Conservation (phyloP, 306 rosid genomes). For the Nissolia schottii region DNA sequence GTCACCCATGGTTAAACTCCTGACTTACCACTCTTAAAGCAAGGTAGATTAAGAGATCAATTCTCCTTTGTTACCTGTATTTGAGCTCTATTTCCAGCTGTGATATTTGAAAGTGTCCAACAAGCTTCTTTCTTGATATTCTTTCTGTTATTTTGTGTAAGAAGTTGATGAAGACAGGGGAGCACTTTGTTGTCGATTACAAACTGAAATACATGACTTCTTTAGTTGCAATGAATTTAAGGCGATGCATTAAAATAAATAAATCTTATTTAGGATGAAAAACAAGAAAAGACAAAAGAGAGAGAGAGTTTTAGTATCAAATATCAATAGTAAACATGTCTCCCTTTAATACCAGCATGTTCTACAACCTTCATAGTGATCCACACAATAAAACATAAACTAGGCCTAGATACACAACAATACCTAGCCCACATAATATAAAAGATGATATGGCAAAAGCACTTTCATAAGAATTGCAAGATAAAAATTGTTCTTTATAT, state of each 20-base stretch:
- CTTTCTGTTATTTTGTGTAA: conserved; percentile 49
- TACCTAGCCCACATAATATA: not conserved
- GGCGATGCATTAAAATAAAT: not conserved
- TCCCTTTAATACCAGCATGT: not conserved
- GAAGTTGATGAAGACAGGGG: conserved; percentile 51
- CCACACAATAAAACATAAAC: not conserved
- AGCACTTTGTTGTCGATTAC: conserved; percentile 54
- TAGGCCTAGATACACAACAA: not conserved
- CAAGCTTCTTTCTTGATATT: conserved; percentile 47
- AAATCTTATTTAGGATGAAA: not conserved
- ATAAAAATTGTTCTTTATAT: not conserved
- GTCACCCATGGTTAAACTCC: too few species aligned
- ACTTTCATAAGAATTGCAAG: not conserved
- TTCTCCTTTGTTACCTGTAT: conserved; percentile 48
- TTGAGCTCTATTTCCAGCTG: conserved; percentile 65
- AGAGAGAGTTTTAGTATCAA: not conserved
- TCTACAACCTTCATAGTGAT: not conserved
- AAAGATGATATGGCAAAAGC: not conserved
- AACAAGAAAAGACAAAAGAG: not conserved
- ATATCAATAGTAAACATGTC: not conserved
- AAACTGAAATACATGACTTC: conserved; percentile 36
- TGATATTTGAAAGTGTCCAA: conserved; percentile 65
- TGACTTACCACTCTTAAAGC: not conserved
- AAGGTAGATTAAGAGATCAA: not conserved
- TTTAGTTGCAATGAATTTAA: not conserved